These are phyloP conservation scores for Oryza meridionalis DNA, from an alignment of 176 grass and related monocot species.

Conservation along the genomic window DNA sequence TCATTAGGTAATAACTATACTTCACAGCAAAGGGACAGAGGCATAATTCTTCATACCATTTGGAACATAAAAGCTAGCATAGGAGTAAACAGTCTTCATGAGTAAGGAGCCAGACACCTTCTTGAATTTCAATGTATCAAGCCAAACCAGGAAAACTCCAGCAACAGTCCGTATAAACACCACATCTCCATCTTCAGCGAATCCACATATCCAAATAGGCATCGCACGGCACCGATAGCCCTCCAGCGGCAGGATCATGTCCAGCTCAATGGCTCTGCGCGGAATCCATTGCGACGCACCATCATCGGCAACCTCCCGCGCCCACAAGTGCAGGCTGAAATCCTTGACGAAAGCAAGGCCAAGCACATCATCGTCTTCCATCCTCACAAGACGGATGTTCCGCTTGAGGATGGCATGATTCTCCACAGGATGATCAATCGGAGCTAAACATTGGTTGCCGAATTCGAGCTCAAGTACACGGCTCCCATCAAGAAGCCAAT, in stretches of 20 bases:
- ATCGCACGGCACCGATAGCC: not conserved
- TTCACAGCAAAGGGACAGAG: not conserved
- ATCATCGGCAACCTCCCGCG: not conserved
- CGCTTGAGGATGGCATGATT: not conserved
- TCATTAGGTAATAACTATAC: not conserved
- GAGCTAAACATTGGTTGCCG: not conserved
- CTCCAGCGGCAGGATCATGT: not conserved
- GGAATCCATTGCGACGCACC: not conserved
- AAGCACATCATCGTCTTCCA: not conserved
- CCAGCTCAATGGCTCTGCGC: not conserved
- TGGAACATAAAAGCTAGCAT: conserved; percentile 26
- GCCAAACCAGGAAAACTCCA: conserved; percentile 20
- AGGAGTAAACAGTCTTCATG: conserved; percentile 22
- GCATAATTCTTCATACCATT: conserved; percentile 1
- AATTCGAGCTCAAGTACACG: conserved; percentile 25
- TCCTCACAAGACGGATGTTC: conserved; percentile 26
- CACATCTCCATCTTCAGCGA: conserved; percentile 1
- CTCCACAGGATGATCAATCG: not conserved
- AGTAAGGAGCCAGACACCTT: not conserved
- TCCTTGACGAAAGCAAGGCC: conserved; percentile 3
- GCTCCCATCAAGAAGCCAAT: conserved; percentile 25
- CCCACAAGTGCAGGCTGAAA: not conserved
- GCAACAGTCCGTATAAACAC: conserved; percentile 12
- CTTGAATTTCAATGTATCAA: not conserved
- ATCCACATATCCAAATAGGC: conserved; percentile 27